Base-by-base conservation (phyloP, 2,329 filamentous ascomycete species). In the Piedraia hortae region DNA sequence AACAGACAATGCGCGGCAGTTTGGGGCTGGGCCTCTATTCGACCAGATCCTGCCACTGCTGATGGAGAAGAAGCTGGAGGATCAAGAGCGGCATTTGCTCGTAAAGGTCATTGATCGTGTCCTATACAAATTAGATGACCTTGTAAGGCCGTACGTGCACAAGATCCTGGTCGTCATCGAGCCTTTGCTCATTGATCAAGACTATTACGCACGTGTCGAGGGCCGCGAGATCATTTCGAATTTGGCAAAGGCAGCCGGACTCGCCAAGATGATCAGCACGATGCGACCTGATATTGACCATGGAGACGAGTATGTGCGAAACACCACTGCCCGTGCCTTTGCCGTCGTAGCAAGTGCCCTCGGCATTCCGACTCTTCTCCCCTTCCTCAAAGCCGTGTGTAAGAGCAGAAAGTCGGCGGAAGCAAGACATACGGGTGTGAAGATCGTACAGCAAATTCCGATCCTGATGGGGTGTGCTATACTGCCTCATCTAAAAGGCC, bases 321-420 rank as follows among this genome's bases (percentile, higher is more conserved):
- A 97, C 48, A 97, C 85, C 2, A 97, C 85, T 2, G 85, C 85
- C 24, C 62, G 85, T 53, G 85, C 85, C 2, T 97, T 97, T 41
- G 85, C 85, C 12, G 85, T 97, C 4, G 85, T 97, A 16, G 85
- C 85, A 2, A 91, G 82, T 10, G 85, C 85, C 10, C 63, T 97
- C 4, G 85, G 85, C 21, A 97, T 97, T 25, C 85, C 85, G 3
- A 80, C 85, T 6, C 62, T 97, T 20, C 62, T 97, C 12, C 85
- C 85, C 2, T 97, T 97, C 56, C 54, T 97, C 18, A 66, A 80
- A 37, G 85, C 88, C 28, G 85, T 97, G 10, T 97, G 85, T 44
- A 69, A 78, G 43, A 90, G 78, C 51, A 93, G 93, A 50, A 97
- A 97, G 49, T 93, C 85, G 25, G 97, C 85, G 85, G 80, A 93